Conservation (phyloP, 305 asterid species). For the Fraxinus greggii region DNA sequence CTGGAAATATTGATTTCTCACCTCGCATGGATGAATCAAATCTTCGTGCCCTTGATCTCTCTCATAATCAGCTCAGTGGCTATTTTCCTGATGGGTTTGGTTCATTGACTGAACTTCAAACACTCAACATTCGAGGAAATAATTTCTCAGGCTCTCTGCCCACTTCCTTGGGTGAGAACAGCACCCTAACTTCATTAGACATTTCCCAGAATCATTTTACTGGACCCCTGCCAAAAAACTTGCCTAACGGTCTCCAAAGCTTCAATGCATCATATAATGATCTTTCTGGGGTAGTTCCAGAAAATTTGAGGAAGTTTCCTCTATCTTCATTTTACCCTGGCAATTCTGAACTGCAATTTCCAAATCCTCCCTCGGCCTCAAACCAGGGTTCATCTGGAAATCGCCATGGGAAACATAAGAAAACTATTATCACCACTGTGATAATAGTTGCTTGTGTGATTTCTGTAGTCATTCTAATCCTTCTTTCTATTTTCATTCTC, state of each 20-base stretch:
- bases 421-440: constrained; percentile 52
- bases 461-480: constrained; percentile 44
- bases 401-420: constrained; percentile 34
- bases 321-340: constrained; percentile 88
- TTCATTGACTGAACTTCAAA: constrained; percentile 53
- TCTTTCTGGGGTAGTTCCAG: constrained; percentile 87
- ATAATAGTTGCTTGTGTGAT: constrained; percentile 62
- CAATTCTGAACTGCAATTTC: constrained; percentile 68
- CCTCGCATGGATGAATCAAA: constrained; percentile 46
- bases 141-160: constrained; percentile 77
- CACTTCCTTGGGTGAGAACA: constrained; percentile 48
- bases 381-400: constrained; percentile 37
- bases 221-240: constrained; percentile 65
- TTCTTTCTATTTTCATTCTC: constrained; percentile 54
- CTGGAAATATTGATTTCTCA: constrained; percentile 59
- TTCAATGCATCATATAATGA: constrained; percentile 80
- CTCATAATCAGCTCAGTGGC: constrained; percentile 59
- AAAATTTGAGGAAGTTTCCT: constrained; percentile 80
- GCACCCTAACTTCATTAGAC: constrained; percentile 50
- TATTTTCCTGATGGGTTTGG: constrained; percentile 62
- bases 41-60: constrained; percentile 66
- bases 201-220: constrained; percentile 65
- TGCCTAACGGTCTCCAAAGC: constrained; percentile 59
- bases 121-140: constrained; percentile 64
- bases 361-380: constrained; percentile 71